Evolutionary conservation across 345 rosid species (phyloP).

Genomic region (Hibiscus syriacus): DNA sequence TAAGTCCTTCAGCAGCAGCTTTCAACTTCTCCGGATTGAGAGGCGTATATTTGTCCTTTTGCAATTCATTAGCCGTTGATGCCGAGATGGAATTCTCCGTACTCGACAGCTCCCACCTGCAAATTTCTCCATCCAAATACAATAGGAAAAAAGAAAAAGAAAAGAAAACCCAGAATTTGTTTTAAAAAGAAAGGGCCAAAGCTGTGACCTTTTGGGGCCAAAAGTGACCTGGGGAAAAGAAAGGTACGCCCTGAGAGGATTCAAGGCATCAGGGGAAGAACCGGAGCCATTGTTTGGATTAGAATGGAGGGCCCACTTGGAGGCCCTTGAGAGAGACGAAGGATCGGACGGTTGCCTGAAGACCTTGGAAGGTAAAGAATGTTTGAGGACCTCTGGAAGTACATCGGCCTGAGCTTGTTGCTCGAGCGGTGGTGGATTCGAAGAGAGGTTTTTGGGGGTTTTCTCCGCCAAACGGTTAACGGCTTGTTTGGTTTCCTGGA

Average conservation of each 20-base stretch:
- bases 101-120: slow-evolving; percentile 74
- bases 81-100: slow-evolving; percentile 40
- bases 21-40: slow-evolving; percentile 62
- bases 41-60: slow-evolving; percentile 48
- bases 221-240: slow-evolving; percentile 83
- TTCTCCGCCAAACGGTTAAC: slow-evolving; percentile 74
- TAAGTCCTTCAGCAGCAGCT: slow-evolving; percentile 86
- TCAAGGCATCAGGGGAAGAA: slow-evolving; percentile 53
- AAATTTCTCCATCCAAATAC: background rate
- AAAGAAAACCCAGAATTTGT: background rate
- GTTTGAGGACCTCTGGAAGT: slow-evolving; percentile 80
- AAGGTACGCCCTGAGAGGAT: slow-evolving; percentile 76
- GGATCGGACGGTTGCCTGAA: slow-evolving; percentile 40
- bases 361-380: slow-evolving; percentile 57
- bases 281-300: slow-evolving; percentile 26
- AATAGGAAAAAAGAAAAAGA: background rate
- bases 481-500: slow-evolving; percentile 82
- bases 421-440: slow-evolving; percentile 12
- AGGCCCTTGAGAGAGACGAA: slow-evolving; percentile 55
- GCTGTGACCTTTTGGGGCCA: slow-evolving; percentile 78
- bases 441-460: slow-evolving; percentile 26
- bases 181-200: background rate
- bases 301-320: slow-evolving; percentile 60
- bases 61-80: slow-evolving; percentile 74
- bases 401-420: slow-evolving; percentile 50